Evolutionary conservation across 768 basidiomycete species (phyloP).

Genomic region (Podaxis sp.): DNA sequence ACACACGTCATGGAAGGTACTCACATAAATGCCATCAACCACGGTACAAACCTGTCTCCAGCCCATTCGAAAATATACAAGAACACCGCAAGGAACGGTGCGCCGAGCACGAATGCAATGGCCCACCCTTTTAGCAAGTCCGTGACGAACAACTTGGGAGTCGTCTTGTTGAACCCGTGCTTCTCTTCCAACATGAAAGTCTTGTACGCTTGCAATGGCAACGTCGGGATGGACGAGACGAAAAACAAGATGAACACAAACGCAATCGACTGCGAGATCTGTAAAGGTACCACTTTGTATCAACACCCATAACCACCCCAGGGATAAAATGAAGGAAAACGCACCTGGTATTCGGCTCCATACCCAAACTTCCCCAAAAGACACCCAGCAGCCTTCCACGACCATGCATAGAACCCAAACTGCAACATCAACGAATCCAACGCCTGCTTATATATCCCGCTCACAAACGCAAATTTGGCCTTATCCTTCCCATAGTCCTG

Average conservation of each 20-base stretch:
- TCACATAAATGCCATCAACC: conserved; percentile 91
- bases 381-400: conserved; percentile 67
- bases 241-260: conserved; percentile 72
- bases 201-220: conserved; percentile 80
- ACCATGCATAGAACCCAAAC: conserved; percentile 79
- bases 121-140: conserved; percentile 84
- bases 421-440: conserved; percentile 72
- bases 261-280: conserved; percentile 85
- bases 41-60: conserved; percentile 89
- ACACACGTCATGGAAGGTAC: conserved; percentile 25
- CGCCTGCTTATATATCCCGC: conserved; percentile 71
- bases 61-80: conserved; percentile 92
- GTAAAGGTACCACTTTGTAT: neutral
- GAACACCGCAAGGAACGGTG: conserved; percentile 86
- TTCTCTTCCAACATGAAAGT: conserved; percentile 95
- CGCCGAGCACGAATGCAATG: conserved; percentile 68
- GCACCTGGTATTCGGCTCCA: conserved; percentile 71
- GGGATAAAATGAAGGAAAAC: conserved; percentile 21
- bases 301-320: neutral
- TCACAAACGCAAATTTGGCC: conserved; percentile 75
- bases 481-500: conserved; percentile 93
- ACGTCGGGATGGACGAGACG: conserved; percentile 61
- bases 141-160: conserved; percentile 66
- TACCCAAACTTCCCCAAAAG: conserved; percentile 58
- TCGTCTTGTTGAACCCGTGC: conserved; percentile 97